phyloP scores from a whole-genome alignment of 2,329 filamentous ascomycete species.

The Exserohilum turcica region DNA sequence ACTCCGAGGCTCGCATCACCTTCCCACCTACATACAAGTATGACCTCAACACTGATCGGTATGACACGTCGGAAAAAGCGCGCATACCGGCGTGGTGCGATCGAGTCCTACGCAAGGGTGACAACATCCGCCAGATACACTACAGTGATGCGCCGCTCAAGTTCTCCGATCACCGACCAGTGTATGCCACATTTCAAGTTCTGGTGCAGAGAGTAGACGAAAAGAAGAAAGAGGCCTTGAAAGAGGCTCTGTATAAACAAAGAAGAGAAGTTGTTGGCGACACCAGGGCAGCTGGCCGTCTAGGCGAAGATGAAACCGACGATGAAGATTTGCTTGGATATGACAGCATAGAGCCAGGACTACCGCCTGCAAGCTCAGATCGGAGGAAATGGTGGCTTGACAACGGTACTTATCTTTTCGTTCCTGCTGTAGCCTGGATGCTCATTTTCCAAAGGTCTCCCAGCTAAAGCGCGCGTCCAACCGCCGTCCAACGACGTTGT shows the following conservation, averaged over 20 bases:
- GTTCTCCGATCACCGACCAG: slow-evolving; percentile 96
- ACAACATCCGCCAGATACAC: slow-evolving; percentile 77
- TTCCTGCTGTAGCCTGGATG: slow-evolving; percentile 28
- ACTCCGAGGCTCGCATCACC: slow-evolving; percentile 84
- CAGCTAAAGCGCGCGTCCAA: slow-evolving; percentile 73
- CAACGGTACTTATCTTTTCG: slow-evolving; percentile 63
- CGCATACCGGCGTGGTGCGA: slow-evolving; percentile 98
- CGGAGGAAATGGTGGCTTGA: slow-evolving; percentile 69
- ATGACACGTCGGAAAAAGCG: slow-evolving; percentile 93
- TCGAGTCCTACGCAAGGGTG: slow-evolving; percentile 84
- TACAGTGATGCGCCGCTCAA: slow-evolving; percentile 82
- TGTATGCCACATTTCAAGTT: slow-evolving; percentile 88
- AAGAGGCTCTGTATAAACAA: slow-evolving; percentile 72
- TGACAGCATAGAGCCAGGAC: slow-evolving; percentile 79
- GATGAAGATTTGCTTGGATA: slow-evolving; percentile 84
- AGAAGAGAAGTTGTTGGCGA: slow-evolving; percentile 70
- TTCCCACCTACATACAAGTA: slow-evolving; percentile 97
- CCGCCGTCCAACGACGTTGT: slow-evolving; percentile 67
- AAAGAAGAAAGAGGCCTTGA: slow-evolving; percentile 70
- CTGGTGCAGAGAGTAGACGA: slow-evolving; percentile 82
- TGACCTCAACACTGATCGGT: slow-evolving; percentile 83
- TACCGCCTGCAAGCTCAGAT: slow-evolving; percentile 67
- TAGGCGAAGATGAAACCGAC: slow-evolving; percentile 62
- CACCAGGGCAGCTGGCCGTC: slow-evolving; percentile 59
- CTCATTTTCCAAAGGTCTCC: slow-evolving; percentile 59